Base-by-base conservation (phyloP, 2,329 filamentous ascomycete species). In the Bipolaris bicolor region DNA sequence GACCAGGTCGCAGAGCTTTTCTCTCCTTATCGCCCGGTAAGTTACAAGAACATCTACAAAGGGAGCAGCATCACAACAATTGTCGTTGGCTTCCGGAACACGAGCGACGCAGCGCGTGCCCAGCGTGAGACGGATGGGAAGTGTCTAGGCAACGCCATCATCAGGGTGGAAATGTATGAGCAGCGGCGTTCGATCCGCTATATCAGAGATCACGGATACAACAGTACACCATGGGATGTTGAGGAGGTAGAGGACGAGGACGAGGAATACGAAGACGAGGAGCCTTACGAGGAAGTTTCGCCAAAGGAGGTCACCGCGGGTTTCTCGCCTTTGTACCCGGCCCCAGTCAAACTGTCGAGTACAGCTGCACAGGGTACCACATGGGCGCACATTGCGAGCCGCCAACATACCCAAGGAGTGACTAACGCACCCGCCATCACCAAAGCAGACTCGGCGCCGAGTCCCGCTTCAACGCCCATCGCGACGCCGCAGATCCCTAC, bases 11-110 rank as follows among this genome's bases (percentile, higher is more conserved):
- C 39, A 7, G 11, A 11, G 1, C 34, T 66, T 0, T 68, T 50
- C 49, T 18, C 41, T 5, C 54, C 53, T 3, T 66, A 60, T 39
- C 33, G 58, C 7, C 61, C 66, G 2, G 22, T 63, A 1, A 44
- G 53, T 31, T 43, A 59, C 5, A 66, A 62, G 7, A 68, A 68
- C 31, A 54, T 68, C 11, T 67, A 63, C 16, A 60, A 63, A 1
- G 5, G 50, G 1, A 45, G 52, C 15, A 40, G 52, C n/a, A 61
- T 65, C 7, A 68, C 66, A 0, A 68, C 66, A 0, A 33, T 66
- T 1, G 62, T 67, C 22, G 22, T 68, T 5, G 48, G 50, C 1
- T 58, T 68, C 37, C 55, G 53, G n/a, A 60, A 50, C 4, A 31
- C 29, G 5, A 40, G 46, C 1, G 57, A 55, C 7, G 62, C 64